Evolutionary conservation across 441 rosid genomes (phyloP).

Genomic region (Euphorbia celastroides): DNA sequence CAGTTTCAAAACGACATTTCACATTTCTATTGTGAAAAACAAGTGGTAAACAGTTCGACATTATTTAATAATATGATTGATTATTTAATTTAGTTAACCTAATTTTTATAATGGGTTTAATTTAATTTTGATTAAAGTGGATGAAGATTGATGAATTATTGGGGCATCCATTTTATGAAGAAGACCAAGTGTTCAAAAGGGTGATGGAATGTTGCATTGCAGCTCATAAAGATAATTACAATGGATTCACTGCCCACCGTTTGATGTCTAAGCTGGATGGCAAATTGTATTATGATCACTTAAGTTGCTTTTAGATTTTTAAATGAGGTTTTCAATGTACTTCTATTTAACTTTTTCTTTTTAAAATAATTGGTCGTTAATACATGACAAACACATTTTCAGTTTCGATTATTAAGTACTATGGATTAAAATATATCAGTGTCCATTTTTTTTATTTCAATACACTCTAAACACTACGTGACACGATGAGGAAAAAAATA

Average conservation of each 20-base stretch:
- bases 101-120: neutral
- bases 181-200: conserved; percentile 35
- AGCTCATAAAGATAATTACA: conserved; percentile 24
- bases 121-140: conserved; percentile 24
- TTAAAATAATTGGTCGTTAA: neutral
- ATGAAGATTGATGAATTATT: conserved; percentile 31
- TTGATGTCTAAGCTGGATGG: conserved; percentile 42
- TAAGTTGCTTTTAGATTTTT: neutral
- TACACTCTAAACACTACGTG: too few species aligned
- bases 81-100: too few species aligned
- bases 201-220: conserved; percentile 30
- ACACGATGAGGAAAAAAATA: too few species aligned
- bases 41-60: too few species aligned
- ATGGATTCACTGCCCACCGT: conserved; percentile 32
- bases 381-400: too few species aligned
- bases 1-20: too few species aligned
- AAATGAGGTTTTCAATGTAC: neutral
- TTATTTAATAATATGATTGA: too few species aligned
- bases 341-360: neutral
- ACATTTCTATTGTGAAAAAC: too few species aligned
- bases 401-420: too few species aligned
- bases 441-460: too few species aligned
- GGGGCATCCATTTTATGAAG: conserved; percentile 29
- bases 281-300: conserved; percentile 20
- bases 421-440: too few species aligned